These are phyloP conservation scores for Fraxinus latifolia DNA, from an alignment of 305 asterid species.

Conservation along the genomic window DNA sequence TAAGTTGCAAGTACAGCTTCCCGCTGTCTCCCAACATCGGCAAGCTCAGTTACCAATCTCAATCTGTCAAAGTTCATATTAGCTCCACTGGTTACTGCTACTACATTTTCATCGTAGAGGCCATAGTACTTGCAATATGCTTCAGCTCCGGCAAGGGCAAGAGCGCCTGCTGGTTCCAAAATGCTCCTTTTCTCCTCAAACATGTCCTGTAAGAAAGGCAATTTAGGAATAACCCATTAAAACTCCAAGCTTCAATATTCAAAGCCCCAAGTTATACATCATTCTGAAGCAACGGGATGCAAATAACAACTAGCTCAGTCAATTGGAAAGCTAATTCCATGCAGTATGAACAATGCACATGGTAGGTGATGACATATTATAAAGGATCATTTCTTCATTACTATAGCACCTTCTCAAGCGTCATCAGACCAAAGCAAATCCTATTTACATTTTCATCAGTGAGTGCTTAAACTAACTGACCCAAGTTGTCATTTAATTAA, in stretches of 20 bases:
- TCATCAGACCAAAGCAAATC: neutral
- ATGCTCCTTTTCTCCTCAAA: conserved; percentile 95
- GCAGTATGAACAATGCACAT: neutral
- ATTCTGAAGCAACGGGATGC: neutral
- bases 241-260: neutral
- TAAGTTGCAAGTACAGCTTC: conserved; percentile 85
- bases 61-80: conserved; percentile 92
- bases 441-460: neutral
- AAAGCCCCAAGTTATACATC: neutral
- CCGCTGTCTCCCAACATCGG: conserved; percentile 77
- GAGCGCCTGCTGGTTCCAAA: conserved; percentile 95
- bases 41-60: conserved; percentile 89
- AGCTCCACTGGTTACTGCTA: conserved; percentile 89
- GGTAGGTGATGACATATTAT: neutral
- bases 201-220: conserved; percentile 58
- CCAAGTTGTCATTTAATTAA: neutral
- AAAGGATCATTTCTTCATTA: neutral
- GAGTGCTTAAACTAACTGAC: neutral
- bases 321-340: neutral
- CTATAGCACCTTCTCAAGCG: neutral
- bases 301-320: neutral
- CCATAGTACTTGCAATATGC: conserved; percentile 87
- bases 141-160: conserved; percentile 90
- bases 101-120: conserved; percentile 68
- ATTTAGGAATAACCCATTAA: conserved; percentile 7